These are phyloP conservation scores for Cystofilobasidium bisporidii DNA, from an alignment of 768 basidiomycete genomes.

Conservation along the genomic window DNA sequence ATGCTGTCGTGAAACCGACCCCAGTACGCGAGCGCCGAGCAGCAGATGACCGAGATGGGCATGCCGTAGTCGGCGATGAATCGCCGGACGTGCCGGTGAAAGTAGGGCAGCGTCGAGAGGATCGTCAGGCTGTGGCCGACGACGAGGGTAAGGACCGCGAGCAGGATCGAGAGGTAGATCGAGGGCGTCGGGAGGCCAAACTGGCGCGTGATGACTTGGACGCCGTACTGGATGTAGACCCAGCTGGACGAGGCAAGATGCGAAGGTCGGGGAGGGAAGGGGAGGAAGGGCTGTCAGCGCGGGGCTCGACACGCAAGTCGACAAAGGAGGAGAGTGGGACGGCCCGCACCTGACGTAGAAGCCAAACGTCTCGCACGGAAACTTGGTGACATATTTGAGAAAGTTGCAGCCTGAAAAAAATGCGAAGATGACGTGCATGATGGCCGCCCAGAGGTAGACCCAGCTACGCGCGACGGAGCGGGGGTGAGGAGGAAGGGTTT, in stretches of 20 bases:
- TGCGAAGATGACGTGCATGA: constrained; percentile 67
- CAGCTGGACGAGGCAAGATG: not conserved
- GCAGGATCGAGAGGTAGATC: constrained; percentile 53
- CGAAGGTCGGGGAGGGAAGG: not conserved
- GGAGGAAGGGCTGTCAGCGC: not conserved
- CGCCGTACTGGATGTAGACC: constrained; percentile 72
- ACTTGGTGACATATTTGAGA: constrained; percentile 74
- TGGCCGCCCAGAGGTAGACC: constrained; percentile 85
- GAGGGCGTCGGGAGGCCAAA: constrained; percentile 42
- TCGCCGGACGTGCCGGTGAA: constrained; percentile 62
- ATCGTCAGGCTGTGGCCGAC: constrained; percentile 63
- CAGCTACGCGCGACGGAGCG: no score
- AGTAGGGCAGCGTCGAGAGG: constrained; percentile 54
- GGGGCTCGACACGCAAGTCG: not conserved
- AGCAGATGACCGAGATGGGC: constrained; percentile 70
- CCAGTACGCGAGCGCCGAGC: constrained; percentile 77
- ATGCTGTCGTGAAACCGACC: constrained; percentile 50
- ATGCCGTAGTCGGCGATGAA: constrained; percentile 83
- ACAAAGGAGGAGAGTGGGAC: constrained; percentile 30
- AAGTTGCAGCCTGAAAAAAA: constrained; percentile 54
- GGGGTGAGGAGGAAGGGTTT: not conserved
- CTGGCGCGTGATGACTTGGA: constrained; percentile 71
- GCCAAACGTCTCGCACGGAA: constrained; percentile 85
- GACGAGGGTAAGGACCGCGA: constrained; percentile 68
- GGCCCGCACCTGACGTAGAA: constrained; percentile 89